A percentile compares a stretch with the other conserved stretches of the same genome.
Conservation (phyloP, 2,329 filamentous ascomycete species). For the Macrophomina tecta region DNA sequence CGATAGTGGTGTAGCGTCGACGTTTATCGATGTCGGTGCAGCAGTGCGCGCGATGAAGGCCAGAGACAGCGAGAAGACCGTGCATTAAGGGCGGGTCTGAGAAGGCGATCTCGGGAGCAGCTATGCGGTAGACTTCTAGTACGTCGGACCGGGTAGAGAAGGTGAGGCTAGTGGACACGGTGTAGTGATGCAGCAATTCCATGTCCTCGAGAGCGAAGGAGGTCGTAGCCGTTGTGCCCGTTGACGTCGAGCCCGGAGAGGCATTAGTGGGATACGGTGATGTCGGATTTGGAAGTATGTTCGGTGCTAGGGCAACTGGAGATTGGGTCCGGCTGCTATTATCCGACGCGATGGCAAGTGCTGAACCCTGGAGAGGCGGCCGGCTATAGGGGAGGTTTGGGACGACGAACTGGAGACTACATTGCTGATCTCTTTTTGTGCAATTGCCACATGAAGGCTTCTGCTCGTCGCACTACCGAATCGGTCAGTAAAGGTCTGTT, state of each 20-base stretch:
- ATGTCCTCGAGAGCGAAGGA: slow-evolving; percentile 36
- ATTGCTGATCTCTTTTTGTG: slow-evolving; percentile 38
- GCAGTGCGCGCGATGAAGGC: slow-evolving; percentile 49
- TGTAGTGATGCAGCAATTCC: slow-evolving; percentile 42
- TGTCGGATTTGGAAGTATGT: background rate
- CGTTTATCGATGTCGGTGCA: slow-evolving; percentile 14
- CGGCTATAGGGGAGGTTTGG: slow-evolving; percentile 28
- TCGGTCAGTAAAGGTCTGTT: background rate
- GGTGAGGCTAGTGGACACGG: slow-evolving; percentile 37
- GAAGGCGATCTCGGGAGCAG: slow-evolving; percentile 45
- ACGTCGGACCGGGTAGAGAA: slow-evolving; percentile 33
- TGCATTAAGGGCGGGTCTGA: slow-evolving; percentile 53
- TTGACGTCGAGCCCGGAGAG: background rate
- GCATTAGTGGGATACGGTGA: slow-evolving; percentile 29
- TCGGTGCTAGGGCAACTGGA: slow-evolving; percentile 7
- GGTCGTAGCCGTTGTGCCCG: slow-evolving; percentile 22
- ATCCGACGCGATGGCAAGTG: background rate
- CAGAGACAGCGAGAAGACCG: slow-evolving; percentile 51
- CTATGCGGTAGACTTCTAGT: slow-evolving; percentile 33
- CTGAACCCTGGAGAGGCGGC: background rate
- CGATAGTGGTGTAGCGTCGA: background rate
- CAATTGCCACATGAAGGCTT: slow-evolving; percentile 40
- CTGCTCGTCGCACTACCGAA: slow-evolving; percentile 38
- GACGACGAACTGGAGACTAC: slow-evolving; percentile 36
- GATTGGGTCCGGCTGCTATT: slow-evolving; percentile 16